These are phyloP conservation scores for Solanum phureja DNA, from an alignment of 257 asterid species.

Conservation along the genomic window DNA sequence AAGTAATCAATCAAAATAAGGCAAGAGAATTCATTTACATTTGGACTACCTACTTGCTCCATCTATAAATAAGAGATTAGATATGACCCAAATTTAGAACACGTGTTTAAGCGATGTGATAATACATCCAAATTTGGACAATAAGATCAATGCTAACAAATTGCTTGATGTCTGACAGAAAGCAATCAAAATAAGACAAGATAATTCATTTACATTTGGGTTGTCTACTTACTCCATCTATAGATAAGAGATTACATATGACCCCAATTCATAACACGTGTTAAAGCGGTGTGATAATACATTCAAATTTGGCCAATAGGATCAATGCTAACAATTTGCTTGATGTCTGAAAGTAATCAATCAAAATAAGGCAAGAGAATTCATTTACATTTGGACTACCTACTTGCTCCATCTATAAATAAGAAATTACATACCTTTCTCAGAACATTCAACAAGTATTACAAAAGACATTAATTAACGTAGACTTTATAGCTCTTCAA, in stretches of 20 bases:
- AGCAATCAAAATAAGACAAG: too few relatives aligned
- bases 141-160: too few relatives aligned
- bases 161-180: too few relatives aligned
- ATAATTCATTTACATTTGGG: not conserved
- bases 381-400: not conserved
- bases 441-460: not conserved
- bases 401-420: not conserved
- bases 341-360: not conserved
- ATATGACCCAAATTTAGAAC: too few relatives aligned
- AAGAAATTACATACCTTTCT: not conserved
- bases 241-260: not conserved
- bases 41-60: too few relatives aligned
- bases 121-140: too few relatives aligned
- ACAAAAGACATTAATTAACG: not conserved
- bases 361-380: not conserved
- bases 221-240: not conserved
- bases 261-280: not conserved
- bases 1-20: too few relatives aligned
- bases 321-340: too few relatives aligned
- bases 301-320: not conserved
- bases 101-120: too few relatives aligned
- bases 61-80: too few relatives aligned
- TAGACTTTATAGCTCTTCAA: not conserved
- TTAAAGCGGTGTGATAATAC: not conserved
- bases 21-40: too few relatives aligned